These are phyloP conservation scores for Salix udensis DNA, from an alignment of 345 rosid species.

Conservation along the genomic window DNA sequence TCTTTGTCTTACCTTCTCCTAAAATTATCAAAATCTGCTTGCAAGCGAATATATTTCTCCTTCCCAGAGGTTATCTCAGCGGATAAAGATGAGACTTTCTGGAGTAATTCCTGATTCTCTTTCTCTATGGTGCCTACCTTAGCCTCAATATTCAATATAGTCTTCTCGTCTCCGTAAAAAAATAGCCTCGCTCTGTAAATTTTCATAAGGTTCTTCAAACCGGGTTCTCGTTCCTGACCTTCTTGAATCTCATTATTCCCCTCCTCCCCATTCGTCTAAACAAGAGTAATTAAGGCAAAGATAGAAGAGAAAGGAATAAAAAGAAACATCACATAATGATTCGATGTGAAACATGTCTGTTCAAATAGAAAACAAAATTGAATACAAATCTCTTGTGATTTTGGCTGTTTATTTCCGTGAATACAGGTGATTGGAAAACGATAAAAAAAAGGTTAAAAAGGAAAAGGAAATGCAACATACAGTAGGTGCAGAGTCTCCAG, in stretches of 20 bases:
- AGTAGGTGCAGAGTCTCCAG: slow-evolving; percentile 30
- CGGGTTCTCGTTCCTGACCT: slow-evolving; percentile 7
- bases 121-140: slow-evolving; percentile 40
- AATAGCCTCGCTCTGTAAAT: slow-evolving; percentile 53
- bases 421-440: not conserved
- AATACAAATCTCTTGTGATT: no score
- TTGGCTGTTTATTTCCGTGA: not conserved
- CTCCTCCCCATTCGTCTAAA: slow-evolving; percentile 33
- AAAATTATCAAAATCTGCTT: slow-evolving; percentile 86
- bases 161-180: slow-evolving; percentile 44
- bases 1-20: slow-evolving; percentile 75
- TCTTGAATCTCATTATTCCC: slow-evolving; percentile 14
- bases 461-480: slow-evolving; percentile 23
- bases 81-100: slow-evolving; percentile 53
- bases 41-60: slow-evolving; percentile 55
- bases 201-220: slow-evolving; percentile 39
- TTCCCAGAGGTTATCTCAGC: slow-evolving; percentile 61
- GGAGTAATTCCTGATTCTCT: slow-evolving; percentile 37
- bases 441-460: not conserved
- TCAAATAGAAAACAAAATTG: no score
- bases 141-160: slow-evolving; percentile 45
- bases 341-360: not conserved
- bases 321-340: not conserved
- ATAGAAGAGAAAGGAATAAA: not conserved
- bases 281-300: not conserved